A percentile compares a stretch with the other conserved stretches of the same genome.
These are phyloP conservation scores for Tolypocladium ophioglossoides DNA, from an alignment of 2,329 filamentous ascomycete genomes.

Conservation along the genomic window DNA sequence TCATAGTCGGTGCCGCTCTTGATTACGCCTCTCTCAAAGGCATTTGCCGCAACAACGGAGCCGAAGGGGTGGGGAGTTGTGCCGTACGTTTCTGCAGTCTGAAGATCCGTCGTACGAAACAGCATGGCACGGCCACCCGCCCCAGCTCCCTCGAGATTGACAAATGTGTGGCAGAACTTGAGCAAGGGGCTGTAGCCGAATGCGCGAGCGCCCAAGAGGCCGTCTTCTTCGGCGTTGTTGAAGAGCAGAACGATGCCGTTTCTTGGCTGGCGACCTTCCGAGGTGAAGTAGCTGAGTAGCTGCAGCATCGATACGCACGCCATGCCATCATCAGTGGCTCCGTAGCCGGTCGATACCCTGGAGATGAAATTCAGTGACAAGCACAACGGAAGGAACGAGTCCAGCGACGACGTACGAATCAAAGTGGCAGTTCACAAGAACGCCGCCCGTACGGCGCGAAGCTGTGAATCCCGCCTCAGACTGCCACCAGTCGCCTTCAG, in stretches of 20 bases:
- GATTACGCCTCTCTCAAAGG: slow-evolving; percentile 69
- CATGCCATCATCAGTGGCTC: slow-evolving; percentile 89
- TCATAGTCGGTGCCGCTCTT: slow-evolving; percentile 84
- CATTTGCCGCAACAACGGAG: slow-evolving; percentile 70
- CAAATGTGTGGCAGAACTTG: slow-evolving; percentile 72
- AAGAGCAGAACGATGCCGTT: slow-evolving; percentile 75
- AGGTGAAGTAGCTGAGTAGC: slow-evolving; percentile 77
- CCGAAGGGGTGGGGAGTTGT: slow-evolving; percentile 69
- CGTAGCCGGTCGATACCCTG: slow-evolving; percentile 82
- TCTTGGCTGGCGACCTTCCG: slow-evolving; percentile 58
- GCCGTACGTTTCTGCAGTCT: slow-evolving; percentile 72
- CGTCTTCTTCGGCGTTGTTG: slow-evolving; percentile 96
- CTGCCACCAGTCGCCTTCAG: slow-evolving; percentile 64
- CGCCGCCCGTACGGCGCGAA: slow-evolving; percentile 56
- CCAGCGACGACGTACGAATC: slow-evolving; percentile 44
- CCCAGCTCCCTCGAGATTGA: slow-evolving; percentile 92
- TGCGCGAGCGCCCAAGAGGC: slow-evolving; percentile 73
- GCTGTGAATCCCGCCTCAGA: slow-evolving; percentile 26
- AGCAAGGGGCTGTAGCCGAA: slow-evolving; percentile 77
- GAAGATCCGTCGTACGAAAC: slow-evolving; percentile 79
- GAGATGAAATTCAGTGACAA: slow-evolving; percentile 7
- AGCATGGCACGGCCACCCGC: slow-evolving; percentile 80
- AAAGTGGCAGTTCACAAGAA: slow-evolving; percentile 91
- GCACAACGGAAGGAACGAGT: too few species aligned
- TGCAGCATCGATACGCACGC: slow-evolving; percentile 82